These are phyloP conservation scores for Aspergillus sp. DNA, from an alignment of 2,329 filamentous ascomycete genomes.

Conservation along the genomic window DNA sequence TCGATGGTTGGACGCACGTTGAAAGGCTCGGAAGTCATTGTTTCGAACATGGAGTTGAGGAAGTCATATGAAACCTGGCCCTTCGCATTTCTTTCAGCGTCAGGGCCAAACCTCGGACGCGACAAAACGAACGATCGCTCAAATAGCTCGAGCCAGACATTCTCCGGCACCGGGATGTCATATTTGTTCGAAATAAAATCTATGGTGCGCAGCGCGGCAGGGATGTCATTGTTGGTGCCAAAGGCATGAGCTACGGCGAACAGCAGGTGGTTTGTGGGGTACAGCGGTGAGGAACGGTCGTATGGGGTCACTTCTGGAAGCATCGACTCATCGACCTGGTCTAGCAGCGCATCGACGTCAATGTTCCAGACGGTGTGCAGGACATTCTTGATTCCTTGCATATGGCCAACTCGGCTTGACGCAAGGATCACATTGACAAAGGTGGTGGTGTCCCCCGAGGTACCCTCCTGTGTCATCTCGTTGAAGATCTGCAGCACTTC, in stretches of 20 bases:
- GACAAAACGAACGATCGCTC: constrained; percentile 66
- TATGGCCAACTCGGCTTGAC: constrained; percentile 54
- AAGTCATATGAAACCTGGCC: constrained; percentile 45
- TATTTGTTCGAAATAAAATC: constrained; percentile 65
- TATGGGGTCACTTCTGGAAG: constrained; percentile 44
- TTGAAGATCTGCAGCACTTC: constrained; percentile 47
- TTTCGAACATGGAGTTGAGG: constrained; percentile 58
- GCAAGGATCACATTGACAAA: constrained; percentile 57
- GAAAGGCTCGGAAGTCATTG: constrained; percentile 62
- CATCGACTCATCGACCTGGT: constrained; percentile 32
- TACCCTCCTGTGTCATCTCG: constrained; percentile 49
- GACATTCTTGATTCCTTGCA: constrained; percentile 49
- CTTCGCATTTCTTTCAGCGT: constrained; percentile 26
- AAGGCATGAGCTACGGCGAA: constrained; percentile 68
- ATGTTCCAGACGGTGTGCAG: constrained; percentile 58
- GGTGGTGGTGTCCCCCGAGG: constrained; percentile 53
- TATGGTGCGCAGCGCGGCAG: constrained; percentile 60
- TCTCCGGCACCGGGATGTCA: constrained; percentile 56
- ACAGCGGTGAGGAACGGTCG: constrained; percentile 53
- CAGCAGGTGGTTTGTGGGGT: constrained; percentile 62
- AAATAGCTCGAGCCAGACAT: constrained; percentile 68
- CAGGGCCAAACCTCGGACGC: constrained; percentile 39
- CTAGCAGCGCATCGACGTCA: constrained; percentile 47
- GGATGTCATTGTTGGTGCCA: constrained; percentile 65
- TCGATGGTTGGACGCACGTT: constrained; percentile 58